Evolutionary conservation across 345 rosid species (phyloP).

Genomic region (Arabidopsis suecica): DNA sequence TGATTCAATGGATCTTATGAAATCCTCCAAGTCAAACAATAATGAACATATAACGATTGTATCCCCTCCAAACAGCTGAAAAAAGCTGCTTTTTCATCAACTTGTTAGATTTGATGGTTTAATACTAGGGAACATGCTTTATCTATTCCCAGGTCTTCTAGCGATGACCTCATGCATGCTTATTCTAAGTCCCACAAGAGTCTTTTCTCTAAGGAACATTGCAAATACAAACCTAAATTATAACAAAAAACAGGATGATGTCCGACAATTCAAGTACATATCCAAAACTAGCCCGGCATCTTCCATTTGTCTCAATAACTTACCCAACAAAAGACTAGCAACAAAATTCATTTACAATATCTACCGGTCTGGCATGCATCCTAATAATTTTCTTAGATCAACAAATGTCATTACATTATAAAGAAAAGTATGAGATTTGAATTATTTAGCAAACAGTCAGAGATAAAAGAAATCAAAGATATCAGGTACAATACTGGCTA

Average conservation of each 20-base stretch:
- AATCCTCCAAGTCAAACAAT: slow-evolving; percentile 14
- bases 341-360: background rate
- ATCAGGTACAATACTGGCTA: slow-evolving; percentile 4
- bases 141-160: background rate
- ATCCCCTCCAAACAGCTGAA: background rate
- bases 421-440: background rate
- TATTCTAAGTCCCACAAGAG: background rate
- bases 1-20: slow-evolving; percentile 10
- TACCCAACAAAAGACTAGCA: background rate
- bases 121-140: slow-evolving; percentile 1
- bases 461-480: slow-evolving; percentile 9
- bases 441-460: background rate
- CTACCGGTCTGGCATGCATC: background rate
- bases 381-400: slow-evolving; percentile 14
- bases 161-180: slow-evolving; percentile 1
- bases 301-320: background rate
- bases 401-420: background rate
- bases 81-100: background rate
- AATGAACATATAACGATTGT: background rate
- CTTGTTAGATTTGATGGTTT: background rate
- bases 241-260: slow-evolving; percentile 3
- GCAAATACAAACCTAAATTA: background rate
- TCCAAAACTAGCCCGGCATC: slow-evolving; percentile 2
- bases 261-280: slow-evolving; percentile 2
- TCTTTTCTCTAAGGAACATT: background rate